Evolutionary conservation across 345 rosid genomes (phyloP).

Genomic region (Bretschneidera sinensis): DNA sequence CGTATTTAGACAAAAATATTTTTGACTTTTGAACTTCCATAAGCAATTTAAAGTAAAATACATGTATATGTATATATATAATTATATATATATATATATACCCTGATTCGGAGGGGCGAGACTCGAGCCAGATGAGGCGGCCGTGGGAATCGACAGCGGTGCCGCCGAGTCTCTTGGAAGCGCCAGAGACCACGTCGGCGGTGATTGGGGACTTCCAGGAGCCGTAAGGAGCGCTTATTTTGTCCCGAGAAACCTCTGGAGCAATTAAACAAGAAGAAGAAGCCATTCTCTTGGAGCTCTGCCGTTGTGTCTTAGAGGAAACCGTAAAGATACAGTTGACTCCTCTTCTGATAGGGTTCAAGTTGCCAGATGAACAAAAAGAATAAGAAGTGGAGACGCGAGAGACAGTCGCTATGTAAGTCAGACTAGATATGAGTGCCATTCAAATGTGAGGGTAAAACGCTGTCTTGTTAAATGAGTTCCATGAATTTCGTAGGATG

Average conservation of each 20-base stretch:
- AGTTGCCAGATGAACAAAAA: too few species aligned
- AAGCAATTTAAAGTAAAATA: neutral
- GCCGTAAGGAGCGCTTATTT: conserved; percentile 68
- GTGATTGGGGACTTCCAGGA: conserved; percentile 95
- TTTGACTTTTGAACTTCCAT: too few species aligned
- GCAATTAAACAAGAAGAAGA: conserved; percentile 27
- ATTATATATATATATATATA: conserved; percentile 17
- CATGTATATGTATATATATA: neutral
- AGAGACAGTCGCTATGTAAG: too few species aligned
- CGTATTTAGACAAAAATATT: too few species aligned
- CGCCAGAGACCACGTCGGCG: conserved; percentile 77
- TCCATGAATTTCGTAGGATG: too few species aligned
- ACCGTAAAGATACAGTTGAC: too few species aligned
- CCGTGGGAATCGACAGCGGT: conserved; percentile 66
- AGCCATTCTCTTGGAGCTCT: conserved; percentile 34
- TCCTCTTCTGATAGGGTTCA: too few species aligned
- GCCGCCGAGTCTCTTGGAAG: conserved; percentile 79
- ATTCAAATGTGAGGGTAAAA: too few species aligned
- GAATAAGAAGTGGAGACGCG: too few species aligned
- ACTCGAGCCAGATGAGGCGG: conserved; percentile 74
- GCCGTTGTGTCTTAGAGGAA: too few species aligned
- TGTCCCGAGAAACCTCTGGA: conserved; percentile 14
- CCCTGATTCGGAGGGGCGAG: conserved; percentile 87
- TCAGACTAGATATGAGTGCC: too few species aligned
- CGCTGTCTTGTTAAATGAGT: too few species aligned